Conservation (phyloP, 2,329 filamentous ascomycete species). For the Teratosphaeria nubilosa region DNA sequence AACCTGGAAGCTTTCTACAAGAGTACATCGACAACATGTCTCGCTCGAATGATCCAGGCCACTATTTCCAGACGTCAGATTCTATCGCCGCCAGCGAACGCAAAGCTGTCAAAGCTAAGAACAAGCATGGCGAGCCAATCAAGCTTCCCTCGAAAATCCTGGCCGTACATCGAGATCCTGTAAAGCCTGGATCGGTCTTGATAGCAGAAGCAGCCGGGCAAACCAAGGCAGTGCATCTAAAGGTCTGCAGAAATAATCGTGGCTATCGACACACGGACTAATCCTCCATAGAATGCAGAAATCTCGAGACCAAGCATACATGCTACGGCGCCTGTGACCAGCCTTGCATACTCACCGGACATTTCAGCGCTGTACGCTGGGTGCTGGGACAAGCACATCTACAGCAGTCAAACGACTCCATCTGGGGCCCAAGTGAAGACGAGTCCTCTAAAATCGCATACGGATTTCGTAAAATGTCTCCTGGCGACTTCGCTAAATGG, state of each 20-base stretch:
- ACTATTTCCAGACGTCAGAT: conserved; percentile 84
- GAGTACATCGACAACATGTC: conserved; percentile 38
- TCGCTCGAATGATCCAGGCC: conserved; percentile 60
- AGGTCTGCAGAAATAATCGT: conserved; percentile 48
- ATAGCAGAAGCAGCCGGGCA: conserved; percentile 81
- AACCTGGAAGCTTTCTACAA: neutral
- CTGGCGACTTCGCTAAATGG: conserved; percentile 51
- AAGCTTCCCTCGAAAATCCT: conserved; percentile 77
- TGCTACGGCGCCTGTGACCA: conserved; percentile 70
- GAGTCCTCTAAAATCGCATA: conserved; percentile 38
- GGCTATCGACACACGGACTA: neutral
- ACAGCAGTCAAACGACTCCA: conserved; percentile 57
- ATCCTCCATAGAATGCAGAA: neutral
- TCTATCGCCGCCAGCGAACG: conserved; percentile 44
- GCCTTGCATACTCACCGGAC: conserved; percentile 52
- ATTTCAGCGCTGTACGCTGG: conserved; percentile 63
- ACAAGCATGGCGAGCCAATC: conserved; percentile 74
- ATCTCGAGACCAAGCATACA: neutral
- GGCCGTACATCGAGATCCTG: conserved; percentile 59
- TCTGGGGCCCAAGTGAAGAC: conserved; percentile 20
- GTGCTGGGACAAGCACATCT: conserved; percentile 89
- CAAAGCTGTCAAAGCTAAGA: conserved; percentile 64
- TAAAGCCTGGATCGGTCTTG: conserved; percentile 52
- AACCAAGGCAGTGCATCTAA: conserved; percentile 61
- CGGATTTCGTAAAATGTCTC: conserved; percentile 84